A percentile compares a stretch with the other conserved stretches of the same genome.
Conservation (phyloP, 148 eudicot genomes). For the Rhododendron henanense region DNA sequence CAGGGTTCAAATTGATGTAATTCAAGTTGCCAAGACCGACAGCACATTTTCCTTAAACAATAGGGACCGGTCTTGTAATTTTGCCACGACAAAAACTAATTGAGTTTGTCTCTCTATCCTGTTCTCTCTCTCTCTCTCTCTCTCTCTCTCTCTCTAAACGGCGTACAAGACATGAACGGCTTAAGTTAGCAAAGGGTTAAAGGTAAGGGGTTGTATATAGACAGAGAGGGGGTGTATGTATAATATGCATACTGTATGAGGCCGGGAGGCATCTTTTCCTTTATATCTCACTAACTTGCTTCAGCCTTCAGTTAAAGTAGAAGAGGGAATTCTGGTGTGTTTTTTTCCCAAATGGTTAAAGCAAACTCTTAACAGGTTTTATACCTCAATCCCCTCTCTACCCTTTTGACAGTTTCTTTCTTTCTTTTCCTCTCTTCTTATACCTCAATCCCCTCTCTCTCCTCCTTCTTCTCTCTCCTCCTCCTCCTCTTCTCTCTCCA, state of each 20-base stretch:
- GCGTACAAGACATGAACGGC: constrained; percentile 11
- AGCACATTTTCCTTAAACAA: not conserved
- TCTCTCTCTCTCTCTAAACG: constrained; percentile 17
- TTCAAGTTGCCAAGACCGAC: not conserved
- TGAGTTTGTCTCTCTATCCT: not conserved
- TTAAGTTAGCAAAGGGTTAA: constrained; percentile 34
- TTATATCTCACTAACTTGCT: constrained; percentile 42
- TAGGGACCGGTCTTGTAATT: not conserved
- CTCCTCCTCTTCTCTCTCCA: not conserved
- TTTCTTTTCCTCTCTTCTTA: not conserved
- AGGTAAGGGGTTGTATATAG: not conserved
- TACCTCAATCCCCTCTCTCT: not conserved
- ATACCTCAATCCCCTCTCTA: constrained; percentile 26
- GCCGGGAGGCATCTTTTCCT: constrained; percentile 32
- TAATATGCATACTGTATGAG: not conserved
- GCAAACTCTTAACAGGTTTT: constrained; percentile 35
- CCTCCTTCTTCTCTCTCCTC: not conserved
- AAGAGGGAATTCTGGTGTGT: constrained; percentile 39
- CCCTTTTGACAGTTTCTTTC: constrained; percentile 3
- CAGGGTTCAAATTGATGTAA: not conserved
- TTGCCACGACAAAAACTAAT: not conserved
- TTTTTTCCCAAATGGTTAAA: constrained; percentile 32
- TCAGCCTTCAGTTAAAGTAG: constrained; percentile 48
- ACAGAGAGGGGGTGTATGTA: no score
- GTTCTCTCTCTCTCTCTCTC: not conserved